phyloP scores from a whole-genome alignment of 2,329 filamentous ascomycete species.

The Aspergillus clavatus region DNA sequence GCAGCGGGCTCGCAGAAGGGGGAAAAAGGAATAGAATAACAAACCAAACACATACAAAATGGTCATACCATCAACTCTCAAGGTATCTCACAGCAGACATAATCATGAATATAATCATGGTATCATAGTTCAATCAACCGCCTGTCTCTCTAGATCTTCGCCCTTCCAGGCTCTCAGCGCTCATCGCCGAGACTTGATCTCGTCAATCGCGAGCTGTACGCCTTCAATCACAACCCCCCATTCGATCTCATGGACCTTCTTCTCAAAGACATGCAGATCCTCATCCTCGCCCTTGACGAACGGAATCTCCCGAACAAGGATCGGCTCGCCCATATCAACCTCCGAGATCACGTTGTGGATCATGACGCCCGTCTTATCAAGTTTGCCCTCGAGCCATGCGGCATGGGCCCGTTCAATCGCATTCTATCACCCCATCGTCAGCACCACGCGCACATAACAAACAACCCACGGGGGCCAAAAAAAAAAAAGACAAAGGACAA shows the following conservation, averaged over 20 bases:
- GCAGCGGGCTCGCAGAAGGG: too few species aligned
- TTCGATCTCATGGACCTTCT: slow-evolving; percentile 70
- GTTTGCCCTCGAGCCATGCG: slow-evolving; percentile 64
- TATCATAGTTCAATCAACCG: background rate
- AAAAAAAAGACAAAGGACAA: background rate
- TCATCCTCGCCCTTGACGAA: slow-evolving; percentile 58
- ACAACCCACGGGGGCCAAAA: background rate
- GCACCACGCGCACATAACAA: too few species aligned
- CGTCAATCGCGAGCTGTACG: slow-evolving; percentile 38
- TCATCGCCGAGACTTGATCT: slow-evolving; percentile 23
- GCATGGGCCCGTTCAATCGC: slow-evolving; percentile 75
- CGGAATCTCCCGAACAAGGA: slow-evolving; percentile 65
- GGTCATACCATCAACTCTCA: background rate
- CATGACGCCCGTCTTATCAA: slow-evolving; percentile 75
- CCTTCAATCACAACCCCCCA: slow-evolving; percentile 76
- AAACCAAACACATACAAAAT: background rate
- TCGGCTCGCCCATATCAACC: slow-evolving; percentile 73
- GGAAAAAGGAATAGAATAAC: background rate
- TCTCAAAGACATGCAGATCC: slow-evolving; percentile 60
- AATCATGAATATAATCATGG: background rate
- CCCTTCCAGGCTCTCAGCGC: background rate
- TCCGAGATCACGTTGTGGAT: slow-evolving; percentile 76
- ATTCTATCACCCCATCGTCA: slow-evolving; percentile 28
- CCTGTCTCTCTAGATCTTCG: too few species aligned
- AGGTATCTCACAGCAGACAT: background rate